Conservation (phyloP, 2,329 filamentous ascomycete genomes). For the Hymenoscyphus albidus region DNA sequence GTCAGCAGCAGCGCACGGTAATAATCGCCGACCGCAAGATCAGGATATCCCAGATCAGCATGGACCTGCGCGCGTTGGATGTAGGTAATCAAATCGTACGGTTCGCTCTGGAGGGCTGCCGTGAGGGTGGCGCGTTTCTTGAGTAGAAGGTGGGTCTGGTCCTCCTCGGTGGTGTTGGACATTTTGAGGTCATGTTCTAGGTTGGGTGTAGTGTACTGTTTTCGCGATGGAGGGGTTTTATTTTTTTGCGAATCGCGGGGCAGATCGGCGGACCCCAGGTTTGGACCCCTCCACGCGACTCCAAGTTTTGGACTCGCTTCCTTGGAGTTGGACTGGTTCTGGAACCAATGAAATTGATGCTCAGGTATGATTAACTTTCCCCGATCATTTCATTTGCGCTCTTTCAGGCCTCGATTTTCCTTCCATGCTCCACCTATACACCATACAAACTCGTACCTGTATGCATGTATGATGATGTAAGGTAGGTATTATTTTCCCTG, state of each 20-base stretch:
- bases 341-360: background rate
- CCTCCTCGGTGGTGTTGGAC: constrained; percentile 23
- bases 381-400: no score
- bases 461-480: background rate
- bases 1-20: constrained; percentile 85
- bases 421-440: background rate
- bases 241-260: background rate
- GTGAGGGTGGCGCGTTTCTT: constrained; percentile 55
- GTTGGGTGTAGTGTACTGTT: no score
- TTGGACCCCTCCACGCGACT: background rate
- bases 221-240: background rate
- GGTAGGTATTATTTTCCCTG: background rate
- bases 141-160: constrained; percentile 40
- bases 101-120: constrained; percentile 45
- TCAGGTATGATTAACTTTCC: no score
- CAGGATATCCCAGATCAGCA: constrained; percentile 75
- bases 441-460: background rate
- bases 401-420: background rate
- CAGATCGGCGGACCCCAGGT: background rate
- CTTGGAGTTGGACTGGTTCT: background rate
- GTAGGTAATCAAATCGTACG: constrained; percentile 62
- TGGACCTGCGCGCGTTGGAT: constrained; percentile 69
- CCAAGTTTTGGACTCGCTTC: background rate
- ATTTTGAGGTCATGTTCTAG: background rate
- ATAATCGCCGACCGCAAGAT: constrained; percentile 84